Base-by-base conservation (phyloP, 2,329 filamentous ascomycete species). In the Fusarium hostae region DNA sequence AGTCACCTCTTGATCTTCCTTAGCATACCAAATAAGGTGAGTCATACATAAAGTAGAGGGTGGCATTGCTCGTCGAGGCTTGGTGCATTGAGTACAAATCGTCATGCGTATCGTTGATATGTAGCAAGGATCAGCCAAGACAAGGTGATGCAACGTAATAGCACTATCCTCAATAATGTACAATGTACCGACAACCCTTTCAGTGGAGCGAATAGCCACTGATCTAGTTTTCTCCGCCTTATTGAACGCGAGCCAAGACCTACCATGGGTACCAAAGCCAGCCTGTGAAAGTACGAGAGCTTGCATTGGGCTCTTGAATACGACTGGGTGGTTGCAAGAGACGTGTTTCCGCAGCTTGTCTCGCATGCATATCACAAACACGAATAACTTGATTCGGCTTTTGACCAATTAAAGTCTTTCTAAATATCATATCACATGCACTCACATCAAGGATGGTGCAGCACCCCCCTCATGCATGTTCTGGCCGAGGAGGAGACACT, bases 81-180 rank as follows among this genome's bases (percentile, higher is more conserved):
- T 35, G 3, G 2, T 35, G 30, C 22, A 35, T 28, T 10, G 12
- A 32, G 2, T 6, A 32, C 20, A 7, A 2, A 3, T 2, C 15
- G 15, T 47, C 9, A 3, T 4, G 3, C 4, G 7, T 28, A 16
- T 47, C 9, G 2, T 4, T 5, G 3, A 10, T 28, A 5, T 2
- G 6, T 0, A 11, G 2, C 13, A 5, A n/a, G 24, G 24, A 24
- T 24, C 9, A 2, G 12, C 18, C 7, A n/a, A n/a, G n/a, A n/a
- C n/a, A n/a, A n/a, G n/a, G n/a, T n/a, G n/a, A n/a, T n/a, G n/a
- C n/a, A n/a, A n/a, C n/a, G n/a, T n/a, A n/a, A n/a, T n/a, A n/a
- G n/a, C n/a, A n/a, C n/a, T n/a, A n/a, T n/a, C n/a, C n/a, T n/a
- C n/a, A n/a, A n/a, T n/a, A n/a, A n/a, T n/a, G n/a, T n/a, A n/a